A percentile compares a stretch with the other conserved stretches of the same genome.
These are phyloP conservation scores for Arabidopsis arenosa DNA, from an alignment of 345 rosid species.

Conservation along the genomic window DNA sequence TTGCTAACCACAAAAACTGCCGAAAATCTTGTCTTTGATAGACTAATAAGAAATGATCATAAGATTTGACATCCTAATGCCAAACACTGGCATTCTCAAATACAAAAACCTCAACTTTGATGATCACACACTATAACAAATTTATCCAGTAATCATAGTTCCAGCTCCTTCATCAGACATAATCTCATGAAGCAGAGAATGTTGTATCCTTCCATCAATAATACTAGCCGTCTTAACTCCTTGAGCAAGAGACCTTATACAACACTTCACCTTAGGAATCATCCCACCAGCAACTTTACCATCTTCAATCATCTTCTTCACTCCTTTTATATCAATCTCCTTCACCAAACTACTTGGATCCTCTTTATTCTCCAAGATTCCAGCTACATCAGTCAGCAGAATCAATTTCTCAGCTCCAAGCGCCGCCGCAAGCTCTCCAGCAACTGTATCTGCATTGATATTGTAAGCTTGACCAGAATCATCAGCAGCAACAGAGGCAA, in stretches of 20 bases:
- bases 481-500: slow-evolving; percentile 91
- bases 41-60: not conserved
- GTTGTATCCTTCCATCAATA: slow-evolving; percentile 83
- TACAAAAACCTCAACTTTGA: slow-evolving; percentile 17
- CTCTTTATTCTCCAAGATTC: slow-evolving; percentile 66
- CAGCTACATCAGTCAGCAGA: slow-evolving; percentile 84
- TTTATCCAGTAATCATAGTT: slow-evolving; percentile 84
- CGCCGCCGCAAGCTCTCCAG: slow-evolving; percentile 94
- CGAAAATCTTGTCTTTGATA: not conserved
- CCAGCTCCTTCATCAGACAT: slow-evolving; percentile 96
- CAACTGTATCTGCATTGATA: slow-evolving; percentile 94
- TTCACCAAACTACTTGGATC: slow-evolving; percentile 77
- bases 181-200: slow-evolving; percentile 85
- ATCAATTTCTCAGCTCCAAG: slow-evolving; percentile 92
- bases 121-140: not conserved
- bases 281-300: slow-evolving; percentile 87
- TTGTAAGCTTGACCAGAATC: slow-evolving; percentile 76
- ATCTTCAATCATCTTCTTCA: slow-evolving; percentile 75
- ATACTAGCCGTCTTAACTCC: slow-evolving; percentile 93
- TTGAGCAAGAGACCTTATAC: slow-evolving; percentile 81
- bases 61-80: not conserved
- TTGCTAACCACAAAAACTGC: too few species aligned
- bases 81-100: slow-evolving; percentile 8
- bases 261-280: slow-evolving; percentile 94
- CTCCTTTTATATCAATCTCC: slow-evolving; percentile 85